A percentile compares a stretch with the other conserved stretches of the same genome.
Evolutionary conservation across 148 eudicot species (phyloP).

Genomic region (Fagopyrum esculentum): DNA sequence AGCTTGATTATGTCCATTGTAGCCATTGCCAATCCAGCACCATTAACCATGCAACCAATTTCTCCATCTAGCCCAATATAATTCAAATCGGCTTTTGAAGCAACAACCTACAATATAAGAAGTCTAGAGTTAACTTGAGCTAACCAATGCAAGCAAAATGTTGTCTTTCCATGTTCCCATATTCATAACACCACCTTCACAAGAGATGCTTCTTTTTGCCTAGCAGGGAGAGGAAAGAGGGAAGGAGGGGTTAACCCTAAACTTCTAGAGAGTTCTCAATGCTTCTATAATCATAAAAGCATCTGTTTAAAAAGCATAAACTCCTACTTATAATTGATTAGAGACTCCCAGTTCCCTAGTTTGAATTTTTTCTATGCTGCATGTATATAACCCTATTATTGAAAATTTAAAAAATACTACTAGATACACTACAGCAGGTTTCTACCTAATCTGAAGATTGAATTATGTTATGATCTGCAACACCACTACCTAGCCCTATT

Average conservation of each 20-base stretch:
- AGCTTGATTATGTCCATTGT: slow-evolving; percentile 98
- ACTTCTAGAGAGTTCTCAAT: neutral
- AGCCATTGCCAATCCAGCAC: slow-evolving; percentile 99
- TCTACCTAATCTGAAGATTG: neutral
- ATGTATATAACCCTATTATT: neutral
- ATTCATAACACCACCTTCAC: neutral
- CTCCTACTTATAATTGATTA: neutral
- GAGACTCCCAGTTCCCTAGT: neutral
- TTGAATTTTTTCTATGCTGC: neutral
- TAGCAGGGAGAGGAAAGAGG: neutral
- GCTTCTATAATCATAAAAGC: neutral
- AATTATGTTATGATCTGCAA: neutral
- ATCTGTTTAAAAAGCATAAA: neutral
- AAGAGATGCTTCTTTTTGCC: neutral
- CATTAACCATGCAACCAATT: slow-evolving; percentile 98
- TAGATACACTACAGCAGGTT: neutral
- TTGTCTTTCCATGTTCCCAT: neutral
- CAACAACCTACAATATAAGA: slow-evolving; percentile 56
- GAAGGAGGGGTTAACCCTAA: neutral
- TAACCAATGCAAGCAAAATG: neutral
- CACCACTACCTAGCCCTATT: neutral
- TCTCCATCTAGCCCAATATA: slow-evolving; percentile 98
- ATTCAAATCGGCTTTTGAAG: slow-evolving; percentile 89
- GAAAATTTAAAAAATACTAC: neutral
- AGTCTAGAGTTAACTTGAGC: neutral